Evolutionary conservation across 148 eudicot species (phyloP).

Genomic region (Chenopodium suecicum): DNA sequence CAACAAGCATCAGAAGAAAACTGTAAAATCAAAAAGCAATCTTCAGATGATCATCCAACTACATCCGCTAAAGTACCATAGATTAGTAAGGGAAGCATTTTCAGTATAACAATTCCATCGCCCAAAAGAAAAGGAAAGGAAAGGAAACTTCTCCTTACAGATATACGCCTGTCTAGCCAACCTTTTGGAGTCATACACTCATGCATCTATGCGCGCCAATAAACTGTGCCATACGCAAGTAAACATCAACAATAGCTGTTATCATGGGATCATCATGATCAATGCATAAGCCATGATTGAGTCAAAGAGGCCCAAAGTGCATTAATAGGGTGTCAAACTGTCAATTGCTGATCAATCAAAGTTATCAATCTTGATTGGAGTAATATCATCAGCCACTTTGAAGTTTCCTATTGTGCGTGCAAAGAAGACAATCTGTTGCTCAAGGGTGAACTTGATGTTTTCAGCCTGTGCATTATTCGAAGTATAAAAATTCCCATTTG

Average conservation of each 20-base stretch:
- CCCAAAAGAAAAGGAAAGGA: neutral
- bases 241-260: too few relatives aligned
- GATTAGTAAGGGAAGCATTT: neutral
- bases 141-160: neutral
- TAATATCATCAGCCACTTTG: conserved; percentile 73
- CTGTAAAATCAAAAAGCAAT: neutral
- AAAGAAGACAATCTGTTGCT: conserved; percentile 96
- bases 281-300: neutral
- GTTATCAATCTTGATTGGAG: conserved; percentile 81
- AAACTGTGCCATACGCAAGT: too few relatives aligned
- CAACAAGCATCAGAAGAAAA: neutral
- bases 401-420: conserved; percentile 79
- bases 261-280: neutral
- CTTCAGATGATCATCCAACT: neutral
- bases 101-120: neutral
- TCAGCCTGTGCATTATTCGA: conserved; percentile 63
- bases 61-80: neutral
- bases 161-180: neutral
- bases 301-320: neutral
- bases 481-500: neutral
- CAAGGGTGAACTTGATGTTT: conserved; percentile 83
- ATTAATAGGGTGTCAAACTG: neutral
- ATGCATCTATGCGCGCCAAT: neutral
- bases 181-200: neutral
- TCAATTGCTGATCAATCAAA: conserved; percentile 42